Conservation (phyloP, 352 stramenopile species). For the Phytophthora tubulina region DNA sequence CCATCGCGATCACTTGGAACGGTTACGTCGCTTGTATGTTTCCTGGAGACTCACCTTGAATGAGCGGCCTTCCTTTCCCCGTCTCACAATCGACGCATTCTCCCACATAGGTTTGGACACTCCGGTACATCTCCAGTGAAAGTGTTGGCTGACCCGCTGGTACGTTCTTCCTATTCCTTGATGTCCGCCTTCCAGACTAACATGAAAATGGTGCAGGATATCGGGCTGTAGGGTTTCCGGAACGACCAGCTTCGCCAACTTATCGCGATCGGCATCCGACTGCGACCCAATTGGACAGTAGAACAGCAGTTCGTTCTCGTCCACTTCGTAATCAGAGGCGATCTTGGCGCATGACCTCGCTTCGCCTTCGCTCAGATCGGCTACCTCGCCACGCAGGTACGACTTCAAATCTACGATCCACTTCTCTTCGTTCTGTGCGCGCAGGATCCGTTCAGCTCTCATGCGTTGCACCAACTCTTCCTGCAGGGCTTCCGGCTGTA, state of each 20-base stretch:
- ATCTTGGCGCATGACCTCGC: slow-evolving; percentile 2
- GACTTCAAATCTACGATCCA: slow-evolving; percentile 4
- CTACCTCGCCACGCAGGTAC: background rate
- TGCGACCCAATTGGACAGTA: background rate
- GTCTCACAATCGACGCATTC: no score
- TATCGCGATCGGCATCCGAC: background rate
- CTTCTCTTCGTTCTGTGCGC: background rate
- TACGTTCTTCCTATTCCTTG: background rate
- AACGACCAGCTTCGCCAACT: background rate
- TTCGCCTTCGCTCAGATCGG: no score
- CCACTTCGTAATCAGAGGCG: slow-evolving; percentile 6
- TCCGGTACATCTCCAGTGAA: no score
- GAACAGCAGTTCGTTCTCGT: background rate
- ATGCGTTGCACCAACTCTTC: background rate
- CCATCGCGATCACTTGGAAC: no score
- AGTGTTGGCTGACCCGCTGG: no score
- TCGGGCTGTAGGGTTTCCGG: background rate
- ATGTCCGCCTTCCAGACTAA: background rate
- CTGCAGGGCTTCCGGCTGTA: background rate
- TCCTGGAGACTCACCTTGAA: no score
- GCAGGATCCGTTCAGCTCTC: background rate
- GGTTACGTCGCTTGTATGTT: no score
- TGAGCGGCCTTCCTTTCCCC: no score
- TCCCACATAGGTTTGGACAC: no score
- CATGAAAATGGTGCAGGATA: background rate